Base-by-base conservation (phyloP, 2,329 filamentous ascomycete genomes). In the Pleomassaria siparia region DNA sequence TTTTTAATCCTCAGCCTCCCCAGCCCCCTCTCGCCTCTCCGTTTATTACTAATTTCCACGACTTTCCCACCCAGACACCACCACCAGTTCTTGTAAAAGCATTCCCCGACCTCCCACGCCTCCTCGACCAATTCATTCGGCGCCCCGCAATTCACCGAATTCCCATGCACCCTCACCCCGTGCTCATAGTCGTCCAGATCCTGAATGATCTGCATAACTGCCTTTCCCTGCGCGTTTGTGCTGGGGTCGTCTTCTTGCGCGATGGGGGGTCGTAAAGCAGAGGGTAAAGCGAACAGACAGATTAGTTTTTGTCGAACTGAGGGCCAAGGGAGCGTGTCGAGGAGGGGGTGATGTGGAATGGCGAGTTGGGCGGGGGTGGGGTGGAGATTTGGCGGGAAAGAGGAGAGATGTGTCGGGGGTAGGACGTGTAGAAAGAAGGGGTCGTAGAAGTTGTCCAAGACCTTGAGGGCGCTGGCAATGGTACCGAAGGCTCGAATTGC, bases 51-150 rank as follows among this genome's bases (percentile, higher is more conserved):
- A 43, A 73, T 73, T 36, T 76, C 74, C n/a, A 84, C 64, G 13
- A 83, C 74, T 10, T 71, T 69, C 8, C 72, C 61, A 56, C 84
- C 81, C 58, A 84, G 79, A 28, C 81, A 64, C 65, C 81, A 84
- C 80, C 80, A 85, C 81, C 81, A 84, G 32, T 76, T 73, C 62
- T 78, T 74, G 62, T 83, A 83, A 18, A 83, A 64, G n/a, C 74
- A 58, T 62, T 83, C 79, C 1, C 81, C 80, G 11, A 84, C 72
- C 61, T 85, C 81, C 80, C 81, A 85, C 24, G 70, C 72, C 20
- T 62, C 59, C 5, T 72, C 66, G 40, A 79, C 72, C 51, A 76
- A 79, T 16, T 79, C 76, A 51, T 82, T 77, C 0, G 52, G 66
- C 59, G 4, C 77, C 75, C 60, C 74, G 78, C 50, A 84, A 73